These are phyloP conservation scores for Babesia gibsoni DNA, from an alignment of 169 alveolate species.

Conservation along the genomic window DNA sequence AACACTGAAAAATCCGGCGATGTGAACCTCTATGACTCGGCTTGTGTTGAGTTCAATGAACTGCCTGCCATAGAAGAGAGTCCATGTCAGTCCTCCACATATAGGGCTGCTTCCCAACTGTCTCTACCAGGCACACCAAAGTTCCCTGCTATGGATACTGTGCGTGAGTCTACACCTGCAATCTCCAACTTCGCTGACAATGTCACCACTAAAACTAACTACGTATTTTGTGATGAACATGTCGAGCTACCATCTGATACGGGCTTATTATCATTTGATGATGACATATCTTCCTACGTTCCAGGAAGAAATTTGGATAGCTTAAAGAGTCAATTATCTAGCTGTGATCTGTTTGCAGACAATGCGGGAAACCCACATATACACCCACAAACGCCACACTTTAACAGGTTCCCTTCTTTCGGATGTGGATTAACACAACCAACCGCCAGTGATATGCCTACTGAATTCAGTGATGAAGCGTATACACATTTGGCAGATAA, in stretches of 20 bases:
- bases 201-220: constrained; percentile 6
- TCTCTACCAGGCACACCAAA: too few species aligned
- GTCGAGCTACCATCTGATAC: background rate
- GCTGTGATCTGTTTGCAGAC: too few species aligned
- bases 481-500: background rate
- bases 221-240: background rate
- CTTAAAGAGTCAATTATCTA: too few species aligned
- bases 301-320: background rate
- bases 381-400: too few species aligned
- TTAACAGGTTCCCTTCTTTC: too few species aligned
- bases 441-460: too few species aligned
- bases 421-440: too few species aligned
- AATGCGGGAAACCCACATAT: too few species aligned
- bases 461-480: background rate
- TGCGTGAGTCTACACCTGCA: background rate
- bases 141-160: too few species aligned
- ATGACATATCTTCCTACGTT: constrained; percentile 2
- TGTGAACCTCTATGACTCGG: constrained; percentile 15
- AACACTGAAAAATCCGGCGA: background rate
- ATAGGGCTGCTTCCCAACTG: too few species aligned
- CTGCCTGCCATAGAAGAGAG: background rate
- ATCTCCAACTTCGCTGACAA: background rate
- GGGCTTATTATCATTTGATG: constrained; percentile 4
- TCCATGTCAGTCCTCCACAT: too few species aligned
- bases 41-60: background rate